Percentiles rank a stretch among this genome's conserved stretches.
Evolutionary conservation across 257 asterid genomes (phyloP).

Genomic region (Cinchona pubescens): DNA sequence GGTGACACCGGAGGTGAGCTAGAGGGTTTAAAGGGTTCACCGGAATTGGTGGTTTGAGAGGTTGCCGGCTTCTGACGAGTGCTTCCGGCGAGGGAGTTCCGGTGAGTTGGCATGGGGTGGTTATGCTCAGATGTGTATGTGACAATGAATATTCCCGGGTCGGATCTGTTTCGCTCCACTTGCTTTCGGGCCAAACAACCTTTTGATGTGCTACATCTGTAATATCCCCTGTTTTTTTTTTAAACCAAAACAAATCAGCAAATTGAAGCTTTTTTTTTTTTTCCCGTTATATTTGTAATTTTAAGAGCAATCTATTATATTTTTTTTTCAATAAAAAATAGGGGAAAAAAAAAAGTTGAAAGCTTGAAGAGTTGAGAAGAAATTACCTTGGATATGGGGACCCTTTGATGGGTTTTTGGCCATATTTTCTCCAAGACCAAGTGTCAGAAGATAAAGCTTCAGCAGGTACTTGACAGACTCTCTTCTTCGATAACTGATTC

Average conservation of each 20-base stretch:
- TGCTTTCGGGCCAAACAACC: constrained; percentile 91
- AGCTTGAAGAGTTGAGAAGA: background rate
- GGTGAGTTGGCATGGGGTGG: constrained; percentile 92
- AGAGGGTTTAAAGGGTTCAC: constrained; percentile 38
- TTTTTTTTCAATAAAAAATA: background rate
- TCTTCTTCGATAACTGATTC: constrained; percentile 68
- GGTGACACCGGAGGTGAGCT: constrained; percentile 46
- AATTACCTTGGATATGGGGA: constrained; percentile 85
- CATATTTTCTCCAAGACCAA: constrained; percentile 99
- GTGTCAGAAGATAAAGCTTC: constrained; percentile 75
- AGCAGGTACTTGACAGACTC: constrained; percentile 70
- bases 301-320: no score
- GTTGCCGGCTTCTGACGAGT: constrained; percentile 57
- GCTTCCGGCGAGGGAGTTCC: constrained; percentile 87
- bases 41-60: constrained; percentile 27
- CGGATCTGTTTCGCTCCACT: constrained; percentile 95
- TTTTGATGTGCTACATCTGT: constrained; percentile 90
- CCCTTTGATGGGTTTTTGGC: constrained; percentile 94
- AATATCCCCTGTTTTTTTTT: constrained; percentile 66
- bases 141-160: constrained; percentile 84
- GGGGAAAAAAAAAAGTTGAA: background rate
- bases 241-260: constrained; percentile 8
- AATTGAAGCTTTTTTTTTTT: background rate
- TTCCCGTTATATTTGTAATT: no score
- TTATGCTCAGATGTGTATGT: constrained; percentile 89